Evolutionary conservation across 768 basidiomycete genomes (phyloP), one percentile per base, ranked within the genome.

Genomic region (Rhizopogon roseolus): DNA sequence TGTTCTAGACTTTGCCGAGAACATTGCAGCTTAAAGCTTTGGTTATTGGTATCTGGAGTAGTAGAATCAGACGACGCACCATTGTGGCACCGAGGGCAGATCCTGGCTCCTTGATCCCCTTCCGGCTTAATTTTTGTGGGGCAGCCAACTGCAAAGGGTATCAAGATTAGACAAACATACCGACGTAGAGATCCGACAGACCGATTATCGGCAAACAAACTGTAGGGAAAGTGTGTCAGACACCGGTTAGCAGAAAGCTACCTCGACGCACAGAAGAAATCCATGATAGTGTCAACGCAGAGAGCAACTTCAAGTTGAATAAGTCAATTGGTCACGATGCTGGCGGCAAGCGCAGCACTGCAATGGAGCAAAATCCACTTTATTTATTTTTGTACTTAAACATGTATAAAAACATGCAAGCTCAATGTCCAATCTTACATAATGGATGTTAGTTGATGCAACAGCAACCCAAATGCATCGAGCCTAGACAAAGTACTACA

Each of bases 41-140:
- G 39, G 10, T 39, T 39, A 5, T 32, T 40, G 39, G 8, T 22
- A 25, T 28, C 36, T 5, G 16, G 0, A 9, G 32, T 1, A 43
- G 16, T 25, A 16, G 4, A 40, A 44, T 19, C 40, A 34, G n/a
- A 5, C n/a, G n/a, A 60, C 75, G 50, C 42, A 86, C 88, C 79
- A 55, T 90, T 89, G 64, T 87, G 76, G 60, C 88, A 90, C 49
- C 80, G 76, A 14, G 88, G 88, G 62, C 88, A 90, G 49, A 86
- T 62, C 49, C 81, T 76, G 19, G 80, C 67, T 8, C 71, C 75
- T 50, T 76, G 73, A 49, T 79, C 72, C 22, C 78, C 80, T 28
- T 82, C 76, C 9, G 82, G 76, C 57, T 79, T 81, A 56, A 86
- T 62, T 57, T 70, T 80, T 32, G 81, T 82, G 50, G 80, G 76